Evolutionary conservation across 257 asterid genomes (phyloP).

Genomic region (Solanum gandarillasii): DNA sequence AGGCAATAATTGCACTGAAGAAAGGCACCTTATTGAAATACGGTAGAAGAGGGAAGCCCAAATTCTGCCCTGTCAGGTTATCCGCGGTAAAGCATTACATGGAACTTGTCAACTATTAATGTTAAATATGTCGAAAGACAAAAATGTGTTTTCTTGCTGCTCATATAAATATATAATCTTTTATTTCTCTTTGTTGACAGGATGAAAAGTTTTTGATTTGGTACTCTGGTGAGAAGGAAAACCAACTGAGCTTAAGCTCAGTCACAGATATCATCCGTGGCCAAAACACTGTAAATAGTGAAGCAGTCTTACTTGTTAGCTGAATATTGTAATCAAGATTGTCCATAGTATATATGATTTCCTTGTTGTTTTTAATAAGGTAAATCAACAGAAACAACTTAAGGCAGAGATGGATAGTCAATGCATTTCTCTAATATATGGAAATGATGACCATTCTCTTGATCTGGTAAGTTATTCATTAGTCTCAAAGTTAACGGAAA

Average conservation of each 20-base stretch:
- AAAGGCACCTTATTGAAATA: conserved; percentile 39
- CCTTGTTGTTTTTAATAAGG: not conserved
- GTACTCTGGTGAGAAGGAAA: conserved; percentile 43
- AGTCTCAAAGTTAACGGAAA: not conserved
- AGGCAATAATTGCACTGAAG: conserved; percentile 46
- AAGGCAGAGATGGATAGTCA: conserved; percentile 34
- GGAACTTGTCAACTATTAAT: not conserved
- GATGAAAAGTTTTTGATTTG: conserved; percentile 40
- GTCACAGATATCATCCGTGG: conserved; percentile 24
- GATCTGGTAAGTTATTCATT: conserved; percentile 20
- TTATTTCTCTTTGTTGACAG: conserved; percentile 14
- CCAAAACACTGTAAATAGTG: conserved; percentile 23
- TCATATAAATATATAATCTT: not conserved
- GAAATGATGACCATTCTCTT: conserved; percentile 29
- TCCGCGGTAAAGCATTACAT: conserved; percentile 22
- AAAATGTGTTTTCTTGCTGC: not conserved
- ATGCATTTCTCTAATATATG: conserved; percentile 29
- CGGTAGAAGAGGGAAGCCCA: conserved; percentile 35
- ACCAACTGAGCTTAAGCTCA: conserved; percentile 24
- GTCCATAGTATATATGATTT: not conserved
- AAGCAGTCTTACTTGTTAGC: not conserved
- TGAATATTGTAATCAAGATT: not conserved
- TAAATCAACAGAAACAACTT: conserved; percentile 16
- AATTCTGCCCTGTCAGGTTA: conserved; percentile 38
- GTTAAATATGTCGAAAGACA: not conserved